Evolutionary conservation across 169 alveolate species (phyloP).

Genomic region (Plasmodium blacklocki): DNA sequence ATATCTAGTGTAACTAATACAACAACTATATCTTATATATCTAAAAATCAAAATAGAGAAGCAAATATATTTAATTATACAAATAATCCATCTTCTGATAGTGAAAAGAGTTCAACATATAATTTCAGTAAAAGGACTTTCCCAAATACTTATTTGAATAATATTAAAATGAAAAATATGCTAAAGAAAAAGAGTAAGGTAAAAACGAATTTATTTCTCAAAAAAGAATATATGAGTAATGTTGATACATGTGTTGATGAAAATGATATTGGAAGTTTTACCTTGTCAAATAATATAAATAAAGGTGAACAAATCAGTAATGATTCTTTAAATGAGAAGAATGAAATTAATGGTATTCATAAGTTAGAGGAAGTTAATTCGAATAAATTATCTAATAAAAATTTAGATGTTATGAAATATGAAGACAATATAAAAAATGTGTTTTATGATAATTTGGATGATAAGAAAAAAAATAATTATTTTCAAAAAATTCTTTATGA

Average conservation of each 20-base stretch:
- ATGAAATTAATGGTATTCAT: not conserved
- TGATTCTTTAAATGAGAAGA: conserved; percentile 2
- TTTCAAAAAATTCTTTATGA: too few relatives aligned
- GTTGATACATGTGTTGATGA: conserved; percentile 74
- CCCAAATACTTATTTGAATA: conserved; percentile 4
- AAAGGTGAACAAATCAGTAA: conserved; percentile 2
- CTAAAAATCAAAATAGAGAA: too few relatives aligned
- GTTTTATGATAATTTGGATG: too few relatives aligned
- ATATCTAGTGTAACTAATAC: too few relatives aligned
- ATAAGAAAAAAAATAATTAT: too few relatives aligned
- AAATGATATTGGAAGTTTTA: conserved; percentile 68
- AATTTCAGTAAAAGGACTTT: not conserved
- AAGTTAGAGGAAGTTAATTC: too few relatives aligned
- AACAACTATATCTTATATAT: too few relatives aligned
- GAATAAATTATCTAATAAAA: too few relatives aligned
- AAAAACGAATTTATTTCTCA: conserved; percentile 20
- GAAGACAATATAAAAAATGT: too few relatives aligned
- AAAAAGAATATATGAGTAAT: conserved; percentile 69
- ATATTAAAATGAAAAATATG: conserved; percentile 14
- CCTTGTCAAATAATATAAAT: conserved; percentile 36
- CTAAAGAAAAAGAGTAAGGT: conserved; percentile 19
- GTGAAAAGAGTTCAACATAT: not conserved
- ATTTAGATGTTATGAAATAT: too few relatives aligned
- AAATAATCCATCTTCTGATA: not conserved
- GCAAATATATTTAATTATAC: too few relatives aligned